Evolutionary conservation across 2,329 filamentous ascomycete genomes (phyloP), one percentile per base, ranked within the genome.

Genomic region (Cordyceps fumosorosea): DNA sequence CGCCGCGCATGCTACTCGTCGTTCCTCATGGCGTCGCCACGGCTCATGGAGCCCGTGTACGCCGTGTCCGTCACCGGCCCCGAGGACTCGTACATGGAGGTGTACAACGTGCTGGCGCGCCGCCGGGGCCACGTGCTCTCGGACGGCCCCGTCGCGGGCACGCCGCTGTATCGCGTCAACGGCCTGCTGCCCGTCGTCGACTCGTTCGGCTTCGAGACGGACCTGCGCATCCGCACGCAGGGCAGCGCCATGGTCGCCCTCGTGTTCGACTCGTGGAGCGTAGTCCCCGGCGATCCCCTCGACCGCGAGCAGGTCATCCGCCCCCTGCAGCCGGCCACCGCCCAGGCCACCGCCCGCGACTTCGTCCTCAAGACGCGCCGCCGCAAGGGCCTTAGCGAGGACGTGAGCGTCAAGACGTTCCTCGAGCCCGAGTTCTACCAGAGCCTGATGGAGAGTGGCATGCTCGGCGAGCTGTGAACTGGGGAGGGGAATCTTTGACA

Each of bases 1-100:
- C 88, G 95, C 60, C 86, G 95, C 62, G 92, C 95, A 12, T 93
- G 95, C 75, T 99, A 99, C 76, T 93, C 89, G 7, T 95, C 91
- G 18, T 99, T 99, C 80, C 81, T 99, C 54, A 97, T 98, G 91
- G 93, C 95, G 3, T 95, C 91, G 24, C 95, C 95, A 32, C 87
- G 95, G 52, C 83, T 99, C 34, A 98, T 99, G 93, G 95, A 99
- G 76, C 95, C 95, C 0, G 84, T 98, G 52, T 99, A 97, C 77
- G 85, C 89, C 5, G 93, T 93, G 69, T 91, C 89, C 48, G 96
- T 98, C 85, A 95, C 91, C 4, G 93, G 93, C 0, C 92, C 92
- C 18, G 90, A 95, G 63, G 91, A 96, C 71, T 89, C 91, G 0
- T 91, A 96, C 62, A 89, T 89, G 64, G 89, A 90, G 51, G 81